These are phyloP conservation scores for Phialocephala subalpina DNA, from an alignment of 2,329 filamentous ascomycete genomes.

Conservation along the genomic window DNA sequence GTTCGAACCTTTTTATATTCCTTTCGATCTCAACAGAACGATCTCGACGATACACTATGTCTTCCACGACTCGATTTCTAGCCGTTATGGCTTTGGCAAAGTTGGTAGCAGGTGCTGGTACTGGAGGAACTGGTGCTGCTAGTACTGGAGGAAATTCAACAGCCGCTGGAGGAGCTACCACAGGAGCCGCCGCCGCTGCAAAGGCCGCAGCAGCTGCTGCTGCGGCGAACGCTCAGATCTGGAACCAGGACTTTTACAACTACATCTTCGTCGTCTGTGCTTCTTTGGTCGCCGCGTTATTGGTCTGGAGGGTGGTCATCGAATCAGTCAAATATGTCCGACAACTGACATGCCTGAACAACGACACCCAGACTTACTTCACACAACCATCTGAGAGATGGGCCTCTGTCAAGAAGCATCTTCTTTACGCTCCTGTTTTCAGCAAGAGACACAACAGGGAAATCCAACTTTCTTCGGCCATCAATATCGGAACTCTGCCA, in stretches of 20 bases:
- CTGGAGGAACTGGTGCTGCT: slow-evolving; percentile 29
- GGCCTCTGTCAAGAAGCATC: slow-evolving; percentile 71
- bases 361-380: slow-evolving; percentile 84
- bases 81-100: slow-evolving; percentile 34
- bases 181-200: slow-evolving; percentile 28
- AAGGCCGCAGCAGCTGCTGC: slow-evolving; percentile 28
- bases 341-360: slow-evolving; percentile 77
- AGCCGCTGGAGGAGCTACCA: slow-evolving; percentile 22
- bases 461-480: slow-evolving; percentile 70
- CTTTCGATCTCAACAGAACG: background rate
- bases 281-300: slow-evolving; percentile 66
- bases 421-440: slow-evolving; percentile 76
- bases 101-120: slow-evolving; percentile 23
- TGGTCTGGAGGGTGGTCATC: slow-evolving; percentile 71
- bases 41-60: slow-evolving; percentile 28
- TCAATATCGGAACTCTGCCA: slow-evolving; percentile 80
- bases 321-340: slow-evolving; percentile 73
- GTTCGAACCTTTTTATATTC: background rate
- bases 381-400: slow-evolving; percentile 60
- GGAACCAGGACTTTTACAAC: slow-evolving; percentile 63
- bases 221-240: slow-evolving; percentile 32
- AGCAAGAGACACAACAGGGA: slow-evolving; percentile 80
- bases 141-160: slow-evolving; percentile 23
- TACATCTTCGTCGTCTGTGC: slow-evolving; percentile 72
- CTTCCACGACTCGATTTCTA: slow-evolving; percentile 32